Conservation (phyloP, 805 yeast species). For the Grigorovia jiainica region DNA sequence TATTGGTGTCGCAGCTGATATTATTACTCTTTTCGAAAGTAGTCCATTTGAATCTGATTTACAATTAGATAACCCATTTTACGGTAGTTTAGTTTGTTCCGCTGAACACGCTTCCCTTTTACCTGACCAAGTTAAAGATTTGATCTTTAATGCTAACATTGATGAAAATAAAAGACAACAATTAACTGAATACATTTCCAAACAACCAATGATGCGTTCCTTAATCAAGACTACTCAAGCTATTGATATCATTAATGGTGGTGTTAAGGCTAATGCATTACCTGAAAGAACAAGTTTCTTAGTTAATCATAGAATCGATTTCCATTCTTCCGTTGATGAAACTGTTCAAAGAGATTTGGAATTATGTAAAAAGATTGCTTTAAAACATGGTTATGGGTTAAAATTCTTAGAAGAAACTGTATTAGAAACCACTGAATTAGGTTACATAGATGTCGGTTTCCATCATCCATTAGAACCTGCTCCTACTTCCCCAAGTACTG, state of each 20-base stretch:
- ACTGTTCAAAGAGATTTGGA: slow-evolving; percentile 32
- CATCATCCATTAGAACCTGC: slow-evolving; percentile 30
- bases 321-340: slow-evolving; percentile 42
- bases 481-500: slow-evolving; percentile 30
- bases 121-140: slow-evolving; percentile 14
- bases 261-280: slow-evolving; percentile 66
- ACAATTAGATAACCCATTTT: slow-evolving; percentile 47
- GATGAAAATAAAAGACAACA: slow-evolving; percentile 26
- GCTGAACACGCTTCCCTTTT: slow-evolving; percentile 39
- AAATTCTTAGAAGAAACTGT: slow-evolving; percentile 14
- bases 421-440: slow-evolving; percentile 20
- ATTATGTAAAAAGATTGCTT: slow-evolving; percentile 36
- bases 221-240: slow-evolving; percentile 58
- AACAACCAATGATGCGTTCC: slow-evolving; percentile 23
- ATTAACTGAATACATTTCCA: slow-evolving; percentile 23
- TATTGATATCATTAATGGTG: slow-evolving; percentile 57
- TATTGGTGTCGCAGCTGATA: slow-evolving; percentile 61
- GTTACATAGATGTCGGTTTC: slow-evolving; percentile 22
- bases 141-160: slow-evolving; percentile 29
- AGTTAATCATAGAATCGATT: slow-evolving; percentile 56
- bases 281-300: slow-evolving; percentile 52
- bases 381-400: slow-evolving; percentile 41
- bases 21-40: slow-evolving; percentile 46
- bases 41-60: slow-evolving; percentile 36
- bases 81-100: slow-evolving; percentile 46